These are phyloP conservation scores for Theobroma grandiflorum DNA, from an alignment of 441 rosid species.

Conservation along the genomic window DNA sequence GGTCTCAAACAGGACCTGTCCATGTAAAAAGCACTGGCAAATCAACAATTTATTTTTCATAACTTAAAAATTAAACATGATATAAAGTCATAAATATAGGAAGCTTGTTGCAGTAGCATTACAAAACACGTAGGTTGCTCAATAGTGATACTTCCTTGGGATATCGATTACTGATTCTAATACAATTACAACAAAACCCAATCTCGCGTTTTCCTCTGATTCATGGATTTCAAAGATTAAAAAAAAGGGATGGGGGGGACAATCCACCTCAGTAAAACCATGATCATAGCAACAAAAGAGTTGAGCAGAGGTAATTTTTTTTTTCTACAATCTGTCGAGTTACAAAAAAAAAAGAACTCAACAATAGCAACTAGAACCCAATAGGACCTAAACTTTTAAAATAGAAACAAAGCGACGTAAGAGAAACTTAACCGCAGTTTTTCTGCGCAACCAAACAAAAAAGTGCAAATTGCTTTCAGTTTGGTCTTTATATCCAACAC, in stretches of 20 bases:
- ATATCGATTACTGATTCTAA: neutral
- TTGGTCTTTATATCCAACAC: slow-evolving; percentile 12
- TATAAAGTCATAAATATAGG: neutral
- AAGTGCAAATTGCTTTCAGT: slow-evolving; percentile 15
- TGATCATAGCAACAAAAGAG: slow-evolving; percentile 6
- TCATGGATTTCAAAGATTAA: neutral
- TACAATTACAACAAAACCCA: slow-evolving; percentile 5
- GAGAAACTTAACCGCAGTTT: slow-evolving; percentile 17
- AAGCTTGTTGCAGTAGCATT: neutral
- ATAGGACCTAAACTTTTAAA: neutral
- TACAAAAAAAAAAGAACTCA: neutral
- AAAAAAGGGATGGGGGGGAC: too few species aligned
- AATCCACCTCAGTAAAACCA: neutral
- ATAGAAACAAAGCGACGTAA: slow-evolving; percentile 20
- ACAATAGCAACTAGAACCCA: neutral
- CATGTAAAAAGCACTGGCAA: neutral
- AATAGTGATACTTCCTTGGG: neutral
- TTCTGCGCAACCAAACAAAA: slow-evolving; percentile 23
- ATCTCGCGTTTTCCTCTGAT: neutral
- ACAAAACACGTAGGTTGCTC: neutral
- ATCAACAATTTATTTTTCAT: neutral
- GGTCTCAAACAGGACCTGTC: slow-evolving; percentile 16
- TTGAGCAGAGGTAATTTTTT: neutral
- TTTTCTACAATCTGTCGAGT: neutral
- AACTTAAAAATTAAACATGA: neutral